phyloP scores from a whole-genome alignment of 2,329 filamentous ascomycete genomes.

The Nothophoma quercina region DNA sequence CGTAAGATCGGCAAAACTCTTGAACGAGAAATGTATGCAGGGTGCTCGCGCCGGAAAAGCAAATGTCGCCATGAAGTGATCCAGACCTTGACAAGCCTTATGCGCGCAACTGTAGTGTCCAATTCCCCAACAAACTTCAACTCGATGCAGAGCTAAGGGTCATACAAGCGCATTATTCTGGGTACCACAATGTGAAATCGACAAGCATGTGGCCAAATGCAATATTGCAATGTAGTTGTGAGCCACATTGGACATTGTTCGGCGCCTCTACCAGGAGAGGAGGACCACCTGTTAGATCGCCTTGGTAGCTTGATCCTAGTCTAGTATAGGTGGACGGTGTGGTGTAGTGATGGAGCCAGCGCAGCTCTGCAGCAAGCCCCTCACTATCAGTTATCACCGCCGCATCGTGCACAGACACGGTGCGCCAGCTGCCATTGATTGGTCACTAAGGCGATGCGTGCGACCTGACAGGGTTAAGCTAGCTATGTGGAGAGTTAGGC shows the following conservation, averaged over 20 bases:
- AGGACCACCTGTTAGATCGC: too few species aligned
- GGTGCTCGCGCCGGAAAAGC: not conserved
- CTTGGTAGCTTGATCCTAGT: not conserved
- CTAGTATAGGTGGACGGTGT: conserved; percentile 1
- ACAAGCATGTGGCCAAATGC: not conserved
- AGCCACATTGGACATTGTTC: conserved; percentile 1
- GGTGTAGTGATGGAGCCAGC: conserved; percentile 8
- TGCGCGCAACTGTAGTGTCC: not conserved
- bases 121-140: not conserved
- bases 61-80: not conserved
- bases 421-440: not conserved
- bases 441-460: not conserved
- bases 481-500: conserved; percentile 11
- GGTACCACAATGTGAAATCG: conserved; percentile 3
- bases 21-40: not conserved
- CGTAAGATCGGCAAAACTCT: not conserved
- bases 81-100: not conserved
- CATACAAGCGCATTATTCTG: not conserved
- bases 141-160: not conserved
- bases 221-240: not conserved
- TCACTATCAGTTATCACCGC: conserved; percentile 11
- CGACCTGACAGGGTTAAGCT: conserved; percentile 11
- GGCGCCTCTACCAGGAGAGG: not conserved
- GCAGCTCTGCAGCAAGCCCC: conserved; percentile 6
- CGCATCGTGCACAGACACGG: conserved; percentile 2